Evolutionary conservation across 495 filamentous ascomycete species (phyloP).

Genomic region (Podospora pseudoanserina): DNA sequence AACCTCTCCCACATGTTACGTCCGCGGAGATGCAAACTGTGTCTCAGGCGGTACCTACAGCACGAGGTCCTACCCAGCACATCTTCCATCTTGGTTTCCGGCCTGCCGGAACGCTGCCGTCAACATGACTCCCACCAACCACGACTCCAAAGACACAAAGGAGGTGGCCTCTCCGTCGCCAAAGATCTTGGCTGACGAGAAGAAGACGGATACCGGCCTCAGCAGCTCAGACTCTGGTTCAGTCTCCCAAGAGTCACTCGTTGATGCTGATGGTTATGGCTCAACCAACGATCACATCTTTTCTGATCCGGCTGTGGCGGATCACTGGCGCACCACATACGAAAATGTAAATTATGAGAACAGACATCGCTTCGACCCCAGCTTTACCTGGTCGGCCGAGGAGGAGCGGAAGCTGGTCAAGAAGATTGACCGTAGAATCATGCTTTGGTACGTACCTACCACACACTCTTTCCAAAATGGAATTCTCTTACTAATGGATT

Average conservation of each 20-base stretch:
- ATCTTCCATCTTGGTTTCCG: constrained; percentile 12
- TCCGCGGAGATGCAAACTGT: constrained; percentile 10
- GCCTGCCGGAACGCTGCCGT: constrained; percentile 26
- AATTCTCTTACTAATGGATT: constrained; percentile 1
- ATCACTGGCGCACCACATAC: constrained; percentile 28
- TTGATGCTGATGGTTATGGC: constrained; percentile 30
- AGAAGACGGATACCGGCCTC: neutral
- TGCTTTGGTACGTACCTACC: constrained; percentile 23
- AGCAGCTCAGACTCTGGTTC: constrained; percentile 12
- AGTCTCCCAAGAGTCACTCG: constrained; percentile 11
- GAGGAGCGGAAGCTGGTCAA: constrained; percentile 49
- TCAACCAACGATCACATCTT: constrained; percentile 35
- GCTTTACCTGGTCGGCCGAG: constrained; percentile 44
- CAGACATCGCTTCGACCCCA: constrained; percentile 55
- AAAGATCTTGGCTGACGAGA: neutral
- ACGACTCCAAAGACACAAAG: neutral
- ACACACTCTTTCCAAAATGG: neutral
- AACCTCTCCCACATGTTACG: constrained; percentile 1
- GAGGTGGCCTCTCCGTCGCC: neutral
- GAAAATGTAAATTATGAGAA: constrained; percentile 49
- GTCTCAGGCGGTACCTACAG: constrained; percentile 2
- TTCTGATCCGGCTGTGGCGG: constrained; percentile 26
- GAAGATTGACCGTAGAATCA: constrained; percentile 40
- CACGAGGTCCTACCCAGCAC: neutral
- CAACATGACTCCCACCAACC: neutral